Base-by-base conservation (phyloP, 2,329 filamentous ascomycete genomes). In the Fusarium sulawesiense region DNA sequence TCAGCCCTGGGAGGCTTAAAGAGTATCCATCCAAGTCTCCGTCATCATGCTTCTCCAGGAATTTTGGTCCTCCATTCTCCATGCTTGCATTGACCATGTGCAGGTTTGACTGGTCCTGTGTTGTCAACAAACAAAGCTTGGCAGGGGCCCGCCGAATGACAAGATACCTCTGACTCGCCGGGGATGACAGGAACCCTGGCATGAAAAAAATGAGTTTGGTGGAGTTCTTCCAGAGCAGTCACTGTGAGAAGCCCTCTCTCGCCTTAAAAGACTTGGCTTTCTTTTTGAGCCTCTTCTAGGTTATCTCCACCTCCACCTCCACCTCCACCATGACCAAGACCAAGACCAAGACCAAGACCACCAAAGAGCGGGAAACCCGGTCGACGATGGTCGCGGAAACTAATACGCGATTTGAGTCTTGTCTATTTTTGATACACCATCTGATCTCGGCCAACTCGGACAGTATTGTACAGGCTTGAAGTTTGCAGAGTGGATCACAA, bases 1-100 rank as follows among this genome's bases (percentile, higher is more conserved):
- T 51, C 44, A 70, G 48, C 56, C 40, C 25, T 57, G 25, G 10
- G 47, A 53, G 49, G 61, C 34, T 57, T n/a, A 41, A 41, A 51
- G 23, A 18, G 32, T 21, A 51, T 29, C 34, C 49, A 51, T 41
- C 10, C 10, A 21, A 14, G 44, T 32, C 59, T 60, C 51, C 66
- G 53, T 67, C 66, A 70, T 67, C 46, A 41, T 69, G 61, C 66
- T 70, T 69, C 29, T 42, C 45, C 30, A 41, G 49, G 29, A 57
- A 53, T 58, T 64, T 55, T 50, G 56, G 62, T 32, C 49, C 62
- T 64, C 66, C 62, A 59, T 56, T 70, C 66, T 51, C 58, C 68
- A 63, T 64, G 46, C 58, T 62, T 69, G 62, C 66, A 59, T 42
- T 51, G 60, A 56, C 57, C 73, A 73, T 74, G 72, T 75, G 73